Evolutionary conservation across 139 green algal genomes (phyloP), one percentile per base, ranked within the genome.

Genomic region (Chlamydomonas applanata): DNA sequence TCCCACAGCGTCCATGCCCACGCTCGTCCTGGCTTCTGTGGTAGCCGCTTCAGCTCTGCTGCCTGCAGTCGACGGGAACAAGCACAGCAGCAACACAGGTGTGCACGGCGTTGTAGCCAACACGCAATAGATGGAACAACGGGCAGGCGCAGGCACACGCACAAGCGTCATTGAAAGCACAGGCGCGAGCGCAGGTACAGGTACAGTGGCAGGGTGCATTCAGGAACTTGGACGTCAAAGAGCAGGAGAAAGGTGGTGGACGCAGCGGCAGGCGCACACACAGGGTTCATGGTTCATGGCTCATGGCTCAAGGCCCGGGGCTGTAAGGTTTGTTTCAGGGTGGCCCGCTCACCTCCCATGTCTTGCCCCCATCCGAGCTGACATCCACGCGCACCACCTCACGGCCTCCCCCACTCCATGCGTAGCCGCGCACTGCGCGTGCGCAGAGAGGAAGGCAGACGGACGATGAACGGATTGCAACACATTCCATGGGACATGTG

Each of bases 1-100:
- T 91, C 71, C 88, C 89, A 97, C 49, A 94, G 73, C 9, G 84
- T 90, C 92, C 92, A 96, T 0, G 87, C 90, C 92, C 90, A 95
- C 0, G 71, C 79, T 36, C 56, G 82, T 61, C 79, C 78, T 3
- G 76, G 56, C 40, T 52, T 53, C 33, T 80, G 74, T 44, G 66
- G 9, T 5, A 71, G 57, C 40, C 72, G 67, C 5, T 64, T 46
- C 49, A 79, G 61, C 61, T 81, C 60, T 22, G 69, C 71, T 0
- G 19, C 60, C 14, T 61, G 72, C 3, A 29, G 7, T 32, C 65
- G 52, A n/a, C 40, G 45, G 5, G 59, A 40, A 27, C n/a, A 30
- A 20, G 68, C 68, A 11, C 11, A 63, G 16, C 68, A 3, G n/a
- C 40, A 19, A 62, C 68, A 62, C 24, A 4, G 24, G 59, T 9